phyloP scores from a whole-genome alignment of 192 early-diverging fungal species.

The Geranomyces michiganensis region DNA sequence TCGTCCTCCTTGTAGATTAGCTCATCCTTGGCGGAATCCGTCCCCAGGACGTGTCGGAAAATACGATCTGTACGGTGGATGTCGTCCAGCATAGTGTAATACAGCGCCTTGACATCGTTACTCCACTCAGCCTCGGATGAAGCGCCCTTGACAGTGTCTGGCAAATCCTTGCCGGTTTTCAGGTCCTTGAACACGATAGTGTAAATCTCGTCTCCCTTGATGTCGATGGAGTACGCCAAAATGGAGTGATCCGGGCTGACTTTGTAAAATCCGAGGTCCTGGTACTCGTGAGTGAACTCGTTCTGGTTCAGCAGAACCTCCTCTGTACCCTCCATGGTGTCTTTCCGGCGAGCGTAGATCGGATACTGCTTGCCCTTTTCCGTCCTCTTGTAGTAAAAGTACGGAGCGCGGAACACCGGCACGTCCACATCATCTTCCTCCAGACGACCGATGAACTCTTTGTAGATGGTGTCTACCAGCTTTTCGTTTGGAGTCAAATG shows the following conservation, averaged over 20 bases:
- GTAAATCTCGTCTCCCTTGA: constrained; percentile 49
- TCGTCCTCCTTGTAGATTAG: constrained; percentile 48
- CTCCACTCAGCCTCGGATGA: constrained; percentile 35
- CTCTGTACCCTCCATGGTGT: constrained; percentile 35
- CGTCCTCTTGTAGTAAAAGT: constrained; percentile 52
- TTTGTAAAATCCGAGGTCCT: constrained; percentile 26
- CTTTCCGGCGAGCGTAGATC: constrained; percentile 44
- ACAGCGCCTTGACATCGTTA: constrained; percentile 36
- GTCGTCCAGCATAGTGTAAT: constrained; percentile 44
- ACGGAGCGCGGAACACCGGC: constrained; percentile 40
- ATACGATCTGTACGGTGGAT: constrained; percentile 38
- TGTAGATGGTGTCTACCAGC: constrained; percentile 48
- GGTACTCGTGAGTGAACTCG: constrained; percentile 34
- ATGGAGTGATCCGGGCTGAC: constrained; percentile 41
- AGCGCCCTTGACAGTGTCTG: constrained; percentile 28
- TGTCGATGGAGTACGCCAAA: constrained; percentile 50
- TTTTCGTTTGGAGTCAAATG: constrained; percentile 37
- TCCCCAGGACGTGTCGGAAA: constrained; percentile 40
- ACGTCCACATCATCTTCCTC: constrained; percentile 50
- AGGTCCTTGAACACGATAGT: constrained; percentile 47
- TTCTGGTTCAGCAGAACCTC: constrained; percentile 44
- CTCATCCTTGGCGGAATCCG: constrained; percentile 23
- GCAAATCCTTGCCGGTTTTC: constrained; percentile 35
- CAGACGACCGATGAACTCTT: constrained; percentile 48
- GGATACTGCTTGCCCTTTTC: constrained; percentile 55